These are phyloP conservation scores for Zygosaccharomyces sapae DNA, from an alignment of 1,139 yeast genomes.

Conservation along the genomic window DNA sequence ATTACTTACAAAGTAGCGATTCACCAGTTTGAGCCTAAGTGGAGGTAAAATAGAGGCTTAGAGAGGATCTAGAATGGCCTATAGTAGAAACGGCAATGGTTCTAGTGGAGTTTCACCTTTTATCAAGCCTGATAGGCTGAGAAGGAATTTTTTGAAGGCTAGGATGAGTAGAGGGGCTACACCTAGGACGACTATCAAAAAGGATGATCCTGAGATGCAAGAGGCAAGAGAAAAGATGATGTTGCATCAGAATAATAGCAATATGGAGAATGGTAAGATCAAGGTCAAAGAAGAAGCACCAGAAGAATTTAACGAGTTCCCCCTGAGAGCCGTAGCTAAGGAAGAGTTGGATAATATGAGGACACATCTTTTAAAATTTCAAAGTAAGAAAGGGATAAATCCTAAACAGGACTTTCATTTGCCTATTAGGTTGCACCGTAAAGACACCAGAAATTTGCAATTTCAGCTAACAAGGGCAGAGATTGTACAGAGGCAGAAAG, in stretches of 20 bases:
- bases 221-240: conserved; percentile 30
- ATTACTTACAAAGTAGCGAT: neutral
- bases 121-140: conserved; percentile 36
- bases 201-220: conserved; percentile 33
- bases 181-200: conserved; percentile 27
- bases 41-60: conserved; percentile 1
- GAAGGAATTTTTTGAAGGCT: conserved; percentile 34
- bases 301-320: conserved; percentile 38
- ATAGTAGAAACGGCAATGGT: conserved; percentile 19
- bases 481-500: conserved; percentile 49
- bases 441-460: conserved; percentile 87
- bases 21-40: neutral
- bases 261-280: conserved; percentile 9
- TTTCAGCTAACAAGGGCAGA: conserved; percentile 69
- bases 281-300: conserved; percentile 22
- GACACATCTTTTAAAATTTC: conserved; percentile 79
- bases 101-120: conserved; percentile 34
- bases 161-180: conserved; percentile 23
- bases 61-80: conserved; percentile 8
- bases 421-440: conserved; percentile 85
- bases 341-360: conserved; percentile 72
- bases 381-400: conserved; percentile 65
- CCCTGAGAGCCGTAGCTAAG: conserved; percentile 64
- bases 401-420: conserved; percentile 66
- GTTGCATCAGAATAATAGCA: conserved; percentile 23